Base-by-base conservation (phyloP, 2,329 filamentous ascomycete species). In the Colletotrichum trifolii region DNA sequence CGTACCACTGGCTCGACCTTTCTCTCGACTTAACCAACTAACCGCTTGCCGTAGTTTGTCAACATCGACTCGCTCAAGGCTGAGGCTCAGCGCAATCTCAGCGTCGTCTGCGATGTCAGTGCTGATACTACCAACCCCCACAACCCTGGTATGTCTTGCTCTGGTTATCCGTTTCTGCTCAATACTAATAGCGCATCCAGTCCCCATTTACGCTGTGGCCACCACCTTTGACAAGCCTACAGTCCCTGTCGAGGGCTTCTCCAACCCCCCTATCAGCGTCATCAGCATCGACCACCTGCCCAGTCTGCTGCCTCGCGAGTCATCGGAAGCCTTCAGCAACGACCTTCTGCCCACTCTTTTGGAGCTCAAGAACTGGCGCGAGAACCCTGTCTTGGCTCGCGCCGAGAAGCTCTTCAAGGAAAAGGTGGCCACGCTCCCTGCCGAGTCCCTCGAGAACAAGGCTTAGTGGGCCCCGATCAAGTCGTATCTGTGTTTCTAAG, bases 171-270 rank as follows among this genome's bases (percentile, higher is more conserved):
- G 48, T 46, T 17, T 70, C 68, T 10, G 69, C 69, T 40, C 71
- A 63, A 53, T 71, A 63, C 5, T 55, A 45, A 40, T 17, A 12
- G 25, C 33, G 48, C 9, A 11, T 34, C 38, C 10, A 69, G 87
- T 94, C 60, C 94, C 94, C 33, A 89, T 97, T 74, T 97, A 97
- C 83, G 84, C 85, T 70, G 88, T 91, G 75, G 92, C 92, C 77
- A 97, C 92, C 52, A 96, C 93, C 25, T 97, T 97, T 75, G 87
- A 89, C 75, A 89, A 92, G 75, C 95, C 94, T n/a, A 97, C 93
- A 1, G 89, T 97, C 0, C 85, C 89, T 1, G 91, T 96, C 33
- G 81, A 87, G 39, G 77, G 88, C 84, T 73, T 83, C 78, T 75
- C 81, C 59, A 80, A 81, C 57, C 85, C 88, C 1, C 85, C 86